Conservation (phyloP, 1,139 yeast genomes). For the Candida pseudocylindracea region DNA sequence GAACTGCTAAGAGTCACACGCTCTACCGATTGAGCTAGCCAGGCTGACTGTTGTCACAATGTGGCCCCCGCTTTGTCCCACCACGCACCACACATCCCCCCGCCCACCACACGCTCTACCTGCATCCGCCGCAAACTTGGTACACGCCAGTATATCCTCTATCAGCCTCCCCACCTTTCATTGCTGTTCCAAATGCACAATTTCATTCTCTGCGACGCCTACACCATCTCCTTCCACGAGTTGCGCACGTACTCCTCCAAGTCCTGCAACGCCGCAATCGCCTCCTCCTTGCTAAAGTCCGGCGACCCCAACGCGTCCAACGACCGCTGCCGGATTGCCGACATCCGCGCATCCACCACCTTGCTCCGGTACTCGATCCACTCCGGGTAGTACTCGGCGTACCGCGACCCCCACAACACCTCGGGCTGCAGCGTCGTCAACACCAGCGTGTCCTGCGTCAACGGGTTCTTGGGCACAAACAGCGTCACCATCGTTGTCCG, state of each 20-base stretch:
- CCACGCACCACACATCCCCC: no score
- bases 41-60: no score
- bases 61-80: no score
- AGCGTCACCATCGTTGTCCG: constrained; percentile 17
- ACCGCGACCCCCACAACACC: constrained; percentile 12
- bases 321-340: constrained; percentile 8
- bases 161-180: no score
- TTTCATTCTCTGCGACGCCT: no score
- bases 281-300: constrained; percentile 15
- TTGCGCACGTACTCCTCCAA: constrained; percentile 14
- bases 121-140: no score
- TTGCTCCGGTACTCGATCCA: constrained; percentile 13
- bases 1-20: no score
- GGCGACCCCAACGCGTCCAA: constrained; percentile 5
- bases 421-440: constrained; percentile 18
- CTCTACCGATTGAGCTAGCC: no score
- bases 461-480: constrained; percentile 17
- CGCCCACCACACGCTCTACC: no score
- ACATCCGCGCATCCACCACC: constrained; percentile 15
- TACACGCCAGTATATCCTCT: no score
- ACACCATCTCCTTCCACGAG: constrained; percentile 28
- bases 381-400: constrained; percentile 17
- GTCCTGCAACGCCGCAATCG: constrained; percentile 13
- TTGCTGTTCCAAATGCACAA: no score
- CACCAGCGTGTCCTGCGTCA: constrained; percentile 14